Conservation (phyloP, 768 basidiomycete species). For the Tulasnella sp. region DNA sequence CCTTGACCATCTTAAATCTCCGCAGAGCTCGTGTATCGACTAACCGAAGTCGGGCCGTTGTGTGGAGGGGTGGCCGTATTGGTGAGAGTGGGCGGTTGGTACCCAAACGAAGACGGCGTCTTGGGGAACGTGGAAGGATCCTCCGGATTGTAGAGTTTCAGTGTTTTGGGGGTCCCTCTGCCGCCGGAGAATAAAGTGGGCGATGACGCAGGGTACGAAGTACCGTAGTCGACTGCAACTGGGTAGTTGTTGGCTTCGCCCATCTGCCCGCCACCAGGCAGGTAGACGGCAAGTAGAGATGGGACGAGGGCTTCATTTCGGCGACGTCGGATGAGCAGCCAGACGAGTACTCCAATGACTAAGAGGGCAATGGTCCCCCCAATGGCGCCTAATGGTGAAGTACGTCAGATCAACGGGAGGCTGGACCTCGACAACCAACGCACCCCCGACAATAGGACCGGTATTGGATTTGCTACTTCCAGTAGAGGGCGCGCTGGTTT, state of each 20-base stretch:
- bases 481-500: too few relatives aligned
- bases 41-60: not conserved
- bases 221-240: not conserved
- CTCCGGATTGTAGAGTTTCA: not conserved
- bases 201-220: constrained; percentile 1
- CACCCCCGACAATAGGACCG: constrained; percentile 30
- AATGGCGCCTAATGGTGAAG: too few relatives aligned
- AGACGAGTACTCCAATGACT: constrained; percentile 11
- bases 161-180: not conserved
- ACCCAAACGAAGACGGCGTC: constrained; percentile 18
- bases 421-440: not conserved
- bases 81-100: not conserved
- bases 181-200: not conserved
- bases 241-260: not conserved
- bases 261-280: not conserved
- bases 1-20: not conserved
- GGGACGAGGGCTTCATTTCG: not conserved
- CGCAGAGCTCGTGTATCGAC: not conserved
- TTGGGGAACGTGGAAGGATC: constrained; percentile 23
- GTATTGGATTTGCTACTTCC: not conserved
- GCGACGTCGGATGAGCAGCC: not conserved
- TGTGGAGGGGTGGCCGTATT: not conserved
- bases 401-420: too few relatives aligned
- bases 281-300: not conserved
- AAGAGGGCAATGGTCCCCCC: not conserved